Evolutionary conservation across 768 basidiomycete genomes (phyloP).

Genomic region (Hygrocybe coccinea): DNA sequence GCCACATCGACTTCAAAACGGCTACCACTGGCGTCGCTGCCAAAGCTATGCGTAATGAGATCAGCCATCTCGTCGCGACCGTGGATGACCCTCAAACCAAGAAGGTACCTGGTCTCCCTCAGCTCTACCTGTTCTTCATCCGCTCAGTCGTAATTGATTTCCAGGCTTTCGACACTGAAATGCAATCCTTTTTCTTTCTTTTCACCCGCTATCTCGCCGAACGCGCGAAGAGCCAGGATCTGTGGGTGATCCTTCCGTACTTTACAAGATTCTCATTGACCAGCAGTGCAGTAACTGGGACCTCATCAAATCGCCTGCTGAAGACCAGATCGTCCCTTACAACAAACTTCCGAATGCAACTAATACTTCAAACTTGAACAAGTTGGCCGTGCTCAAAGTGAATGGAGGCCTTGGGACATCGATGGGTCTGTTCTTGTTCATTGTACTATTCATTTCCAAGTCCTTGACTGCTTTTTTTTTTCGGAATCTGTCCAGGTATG

Average conservation of each 20-base stretch:
- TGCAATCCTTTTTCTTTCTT: conserved; percentile 94
- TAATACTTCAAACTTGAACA: conserved; percentile 70
- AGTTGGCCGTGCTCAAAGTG: conserved; percentile 92
- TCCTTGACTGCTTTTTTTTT: conserved; percentile 30
- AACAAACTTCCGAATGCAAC: conserved; percentile 55
- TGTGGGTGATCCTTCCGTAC: conserved; percentile 48
- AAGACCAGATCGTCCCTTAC: conserved; percentile 84
- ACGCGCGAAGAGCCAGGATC: conserved; percentile 78
- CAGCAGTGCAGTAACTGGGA: conserved; percentile 68
- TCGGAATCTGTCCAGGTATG: too few species aligned
- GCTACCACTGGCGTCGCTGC: conserved; percentile 90
- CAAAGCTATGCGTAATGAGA: conserved; percentile 98
- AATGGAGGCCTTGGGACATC: conserved; percentile 92
- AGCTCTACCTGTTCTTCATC: neutral
- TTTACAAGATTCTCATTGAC: conserved; percentile 7
- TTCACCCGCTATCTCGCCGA: conserved; percentile 93
- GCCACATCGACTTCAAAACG: conserved; percentile 95
- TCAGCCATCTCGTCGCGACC: conserved; percentile 85
- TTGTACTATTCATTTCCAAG: neutral
- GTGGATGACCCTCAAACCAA: conserved; percentile 76
- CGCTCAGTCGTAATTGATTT: neutral
- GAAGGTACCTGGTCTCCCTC: conserved; percentile 50
- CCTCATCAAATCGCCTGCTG: conserved; percentile 79
- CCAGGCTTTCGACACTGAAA: conserved; percentile 89
- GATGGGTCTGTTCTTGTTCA: conserved; percentile 55